Evolutionary conservation across 148 eudicot genomes (phyloP), one percentile per base, ranked within the genome.

Genomic region (Pouteria glomerata): DNA sequence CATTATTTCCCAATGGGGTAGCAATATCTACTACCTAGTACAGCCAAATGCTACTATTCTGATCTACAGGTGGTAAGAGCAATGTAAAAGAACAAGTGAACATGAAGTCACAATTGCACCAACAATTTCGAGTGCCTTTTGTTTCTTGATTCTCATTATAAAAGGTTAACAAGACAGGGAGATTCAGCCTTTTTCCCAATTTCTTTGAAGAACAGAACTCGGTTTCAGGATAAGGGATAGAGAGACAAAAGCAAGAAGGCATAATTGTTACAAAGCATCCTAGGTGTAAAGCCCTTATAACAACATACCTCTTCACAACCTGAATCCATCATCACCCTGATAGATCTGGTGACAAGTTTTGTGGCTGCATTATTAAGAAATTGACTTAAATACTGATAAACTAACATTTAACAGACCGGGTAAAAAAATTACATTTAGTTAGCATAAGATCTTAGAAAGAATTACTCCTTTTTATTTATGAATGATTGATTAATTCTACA

Each of bases 221-320:
- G 35, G 66, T 35, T 19, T 34, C 42, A 61, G 27, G 15, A 34
- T 3, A 1, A 19, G 15, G 33, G 6, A 19, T 8, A 68, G 33
- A 27, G 1, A n/a, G 42, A 56, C 18, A 26, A 41, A 56, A 47
- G 67, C n/a, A 59, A 59, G 44, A 27, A 44, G 51, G 72, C 14
- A 44, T 52, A 31, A 68, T 51, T 52, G 45, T 16, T 42, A 23
- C 13, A 14, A 15, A 12, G 16, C 12, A 39, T 19, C 1, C 18
- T 15, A 1, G 8, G 35, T 19, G 51, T 23, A 35, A 31, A 39
- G 21, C 37, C 45, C 5, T 27, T 26, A 1, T 27, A 57, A 69
- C 23, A 71, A 27, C 61, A 55, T 93, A 93, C 98, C 98, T 94
- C 98, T 72, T 94, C 93, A 72, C 98, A 94, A 74, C 98, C 98